A percentile compares a stretch with the other conserved stretches of the same genome.
These are phyloP conservation scores for Salix dunnii DNA, from an alignment of 345 rosid genomes.

Conservation along the genomic window DNA sequence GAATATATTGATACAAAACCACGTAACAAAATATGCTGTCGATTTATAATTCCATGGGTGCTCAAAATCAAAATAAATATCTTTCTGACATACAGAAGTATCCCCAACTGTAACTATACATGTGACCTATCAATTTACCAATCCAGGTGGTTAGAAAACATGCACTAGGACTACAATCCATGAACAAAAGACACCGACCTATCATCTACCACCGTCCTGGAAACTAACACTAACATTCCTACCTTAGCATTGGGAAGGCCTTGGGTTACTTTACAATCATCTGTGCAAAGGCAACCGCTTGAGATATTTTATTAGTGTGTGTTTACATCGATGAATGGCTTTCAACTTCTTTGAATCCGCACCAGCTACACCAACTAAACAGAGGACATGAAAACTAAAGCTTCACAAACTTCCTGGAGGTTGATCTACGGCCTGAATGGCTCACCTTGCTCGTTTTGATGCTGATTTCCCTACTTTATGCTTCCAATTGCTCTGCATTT, in stretches of 20 bases:
- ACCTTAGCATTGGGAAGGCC: constrained; percentile 17
- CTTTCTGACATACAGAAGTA: constrained; percentile 18
- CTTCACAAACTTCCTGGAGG: constrained; percentile 4
- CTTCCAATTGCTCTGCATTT: constrained; percentile 78
- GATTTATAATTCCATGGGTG: constrained; percentile 16
- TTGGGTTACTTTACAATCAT: constrained; percentile 36
- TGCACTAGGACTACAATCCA: constrained; percentile 17
- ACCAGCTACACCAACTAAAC: constrained; percentile 8
- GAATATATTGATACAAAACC: neutral
- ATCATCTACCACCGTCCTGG: constrained; percentile 11
- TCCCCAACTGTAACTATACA: constrained; percentile 32
- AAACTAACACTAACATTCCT: constrained; percentile 18
- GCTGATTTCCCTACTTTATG: constrained; percentile 48
- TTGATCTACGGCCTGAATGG: neutral
- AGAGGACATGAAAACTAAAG: constrained; percentile 8
- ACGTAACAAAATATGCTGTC: neutral
- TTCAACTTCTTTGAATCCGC: constrained; percentile 19
- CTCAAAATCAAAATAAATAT: constrained; percentile 19
- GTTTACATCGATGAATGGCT: constrained; percentile 32
- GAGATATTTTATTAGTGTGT: constrained; percentile 27
- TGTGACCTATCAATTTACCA: constrained; percentile 17
- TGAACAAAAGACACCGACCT: constrained; percentile 14
- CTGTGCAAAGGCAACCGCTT: constrained; percentile 7
- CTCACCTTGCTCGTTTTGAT: constrained; percentile 40
- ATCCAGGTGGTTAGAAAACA: constrained; percentile 22